Percentiles rank a stretch among this genome's conserved stretches.
Conservation (phyloP, 2,329 filamentous ascomycete species). For the Fusarium xyrophilum region DNA sequence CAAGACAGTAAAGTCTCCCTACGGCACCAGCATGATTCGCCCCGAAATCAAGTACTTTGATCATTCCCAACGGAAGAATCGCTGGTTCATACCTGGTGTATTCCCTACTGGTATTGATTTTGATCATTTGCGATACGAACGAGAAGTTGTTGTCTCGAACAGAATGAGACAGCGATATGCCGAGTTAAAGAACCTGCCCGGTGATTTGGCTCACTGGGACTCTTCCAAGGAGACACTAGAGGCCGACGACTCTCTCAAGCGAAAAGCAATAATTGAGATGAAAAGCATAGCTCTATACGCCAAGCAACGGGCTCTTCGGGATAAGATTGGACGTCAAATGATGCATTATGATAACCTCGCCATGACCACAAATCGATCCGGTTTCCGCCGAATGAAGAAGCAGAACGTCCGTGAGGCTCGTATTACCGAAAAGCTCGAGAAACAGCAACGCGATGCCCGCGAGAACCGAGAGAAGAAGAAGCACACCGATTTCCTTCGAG, state of each 20-base stretch:
- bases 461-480: slow-evolving; percentile 98
- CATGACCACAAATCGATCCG: slow-evolving; percentile 92
- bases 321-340: slow-evolving; percentile 89
- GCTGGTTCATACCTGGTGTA: slow-evolving; percentile 83
- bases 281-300: slow-evolving; percentile 88
- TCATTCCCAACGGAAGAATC: slow-evolving; percentile 76
- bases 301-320: slow-evolving; percentile 85
- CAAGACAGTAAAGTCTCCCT: slow-evolving; percentile 78
- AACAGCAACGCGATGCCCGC: slow-evolving; percentile 95
- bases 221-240: slow-evolving; percentile 70
- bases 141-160: slow-evolving; percentile 89
- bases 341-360: slow-evolving; percentile 94
- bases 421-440: slow-evolving; percentile 98
- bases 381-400: slow-evolving; percentile 96
- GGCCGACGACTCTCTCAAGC: slow-evolving; percentile 81
- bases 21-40: slow-evolving; percentile 61
- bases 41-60: slow-evolving; percentile 77
- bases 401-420: slow-evolving; percentile 93
- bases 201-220: slow-evolving; percentile 89
- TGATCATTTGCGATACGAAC: slow-evolving; percentile 83
- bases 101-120: slow-evolving; percentile 90
- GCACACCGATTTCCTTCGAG: slow-evolving; percentile 88
- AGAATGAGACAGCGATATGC: slow-evolving; percentile 83
- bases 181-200: slow-evolving; percentile 82
- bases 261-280: slow-evolving; percentile 92